Conservation (phyloP, 805 yeast species). For the Suhomyces pyralidae region DNA sequence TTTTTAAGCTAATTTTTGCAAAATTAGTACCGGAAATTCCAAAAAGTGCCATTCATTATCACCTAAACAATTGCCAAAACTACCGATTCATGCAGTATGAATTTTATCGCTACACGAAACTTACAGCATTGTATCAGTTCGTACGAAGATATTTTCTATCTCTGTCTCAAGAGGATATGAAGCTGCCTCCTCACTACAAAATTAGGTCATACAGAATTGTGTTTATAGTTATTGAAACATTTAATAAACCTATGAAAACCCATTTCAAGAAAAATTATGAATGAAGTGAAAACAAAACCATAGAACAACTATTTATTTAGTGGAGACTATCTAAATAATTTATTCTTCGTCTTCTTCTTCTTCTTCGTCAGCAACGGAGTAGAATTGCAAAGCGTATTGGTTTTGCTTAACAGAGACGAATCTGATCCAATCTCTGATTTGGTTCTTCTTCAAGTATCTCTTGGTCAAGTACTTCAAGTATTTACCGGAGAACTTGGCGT, state of each 20-base stretch:
- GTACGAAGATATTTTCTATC: not conserved
- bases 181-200: not conserved
- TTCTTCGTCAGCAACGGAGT: conserved; percentile 93
- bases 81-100: not conserved
- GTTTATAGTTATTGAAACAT: conserved; percentile 7
- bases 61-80: not conserved
- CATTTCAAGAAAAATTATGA: conserved; percentile 6
- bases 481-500: conserved; percentile 98
- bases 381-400: conserved; percentile 97
- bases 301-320: conserved; percentile 7
- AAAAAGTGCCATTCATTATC: not conserved
- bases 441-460: conserved; percentile 99
- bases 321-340: conserved; percentile 22
- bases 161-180: not conserved
- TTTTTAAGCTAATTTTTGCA: not conserved
- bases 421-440: conserved; percentile 99
- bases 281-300: conserved; percentile 3
- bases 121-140: not conserved
- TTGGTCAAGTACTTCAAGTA: conserved; percentile 99
- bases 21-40: not conserved
- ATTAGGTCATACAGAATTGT: not conserved
- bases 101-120: not conserved
- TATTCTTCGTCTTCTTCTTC: conserved; percentile 92
- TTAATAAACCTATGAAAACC: conserved; percentile 9
- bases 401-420: conserved; percentile 93